Evolutionary conservation across 2,329 filamentous ascomycete species (phyloP).

Genomic region (Pseudocercospora ulei): DNA sequence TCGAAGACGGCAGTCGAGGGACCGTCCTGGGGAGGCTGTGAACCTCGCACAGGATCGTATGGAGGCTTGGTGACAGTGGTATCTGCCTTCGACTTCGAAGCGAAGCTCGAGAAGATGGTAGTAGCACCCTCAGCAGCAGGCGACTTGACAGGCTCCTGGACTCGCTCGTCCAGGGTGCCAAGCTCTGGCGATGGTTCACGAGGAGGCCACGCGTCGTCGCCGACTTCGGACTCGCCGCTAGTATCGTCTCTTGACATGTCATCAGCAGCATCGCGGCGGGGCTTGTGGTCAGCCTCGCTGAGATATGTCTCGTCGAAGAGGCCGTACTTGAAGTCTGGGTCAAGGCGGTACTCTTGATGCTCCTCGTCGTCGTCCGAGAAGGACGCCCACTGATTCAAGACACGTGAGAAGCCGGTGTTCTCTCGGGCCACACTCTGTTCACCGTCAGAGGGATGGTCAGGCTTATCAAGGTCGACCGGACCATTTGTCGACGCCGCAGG

Average conservation of each 20-base stretch:
- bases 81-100: no score
- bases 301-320: conserved; percentile 14
- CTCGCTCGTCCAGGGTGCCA: conserved; percentile 12
- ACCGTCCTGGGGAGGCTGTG: conserved; percentile 12
- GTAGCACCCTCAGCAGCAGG: conserved; percentile 1
- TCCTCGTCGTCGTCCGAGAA: conserved; percentile 10
- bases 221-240: conserved; percentile 8
- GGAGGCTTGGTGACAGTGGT: conserved; percentile 16
- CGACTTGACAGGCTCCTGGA: not conserved
- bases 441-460: conserved; percentile 4
- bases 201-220: conserved; percentile 5
- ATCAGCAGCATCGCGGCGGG: conserved; percentile 6
- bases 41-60: conserved; percentile 28
- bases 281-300: conserved; percentile 1
- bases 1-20: conserved; percentile 7
- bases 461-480: conserved; percentile 14
- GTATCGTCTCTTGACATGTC: conserved; percentile 3
- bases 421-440: conserved; percentile 1
- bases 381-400: conserved; percentile 20
- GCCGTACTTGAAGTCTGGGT: conserved; percentile 19
- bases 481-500: conserved; percentile 3
- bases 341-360: conserved; percentile 12
- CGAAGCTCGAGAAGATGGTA: not conserved
- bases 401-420: conserved; percentile 18
- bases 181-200: conserved; percentile 19